Percentiles rank a stretch among this genome's conserved stretches.
Evolutionary conservation across 2,329 filamentous ascomycete species (phyloP).

Genomic region (Ophiostoma quercus): DNA sequence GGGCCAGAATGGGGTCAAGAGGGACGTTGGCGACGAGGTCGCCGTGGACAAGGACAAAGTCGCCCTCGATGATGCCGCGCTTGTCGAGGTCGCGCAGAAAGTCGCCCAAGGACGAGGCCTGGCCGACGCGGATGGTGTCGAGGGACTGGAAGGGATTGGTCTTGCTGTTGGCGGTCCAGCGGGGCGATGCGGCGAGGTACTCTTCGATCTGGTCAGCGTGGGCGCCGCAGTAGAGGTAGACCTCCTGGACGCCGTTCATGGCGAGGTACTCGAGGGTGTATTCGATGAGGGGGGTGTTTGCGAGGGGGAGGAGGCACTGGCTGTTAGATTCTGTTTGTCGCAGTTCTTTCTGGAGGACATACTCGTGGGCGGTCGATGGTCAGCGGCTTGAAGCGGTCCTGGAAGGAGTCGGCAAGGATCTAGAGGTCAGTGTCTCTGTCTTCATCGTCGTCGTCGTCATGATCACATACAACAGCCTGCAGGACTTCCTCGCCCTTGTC

Average conservation of each 20-base stretch:
- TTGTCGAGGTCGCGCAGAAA: constrained; percentile 90
- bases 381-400: constrained; percentile 85
- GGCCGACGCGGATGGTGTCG: constrained; percentile 76
- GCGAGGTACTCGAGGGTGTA: constrained; percentile 96
- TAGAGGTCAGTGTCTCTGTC: not conserved
- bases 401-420: constrained; percentile 87
- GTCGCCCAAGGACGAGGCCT: constrained; percentile 83
- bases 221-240: constrained; percentile 85
- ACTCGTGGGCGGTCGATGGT: constrained; percentile 84
- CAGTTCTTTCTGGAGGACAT: constrained; percentile 32
- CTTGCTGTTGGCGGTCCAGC: constrained; percentile 57
- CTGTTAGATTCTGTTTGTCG: not conserved
- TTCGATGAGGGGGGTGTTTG: constrained; percentile 91
- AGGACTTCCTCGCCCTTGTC: constrained; percentile 57
- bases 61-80: constrained; percentile 75
- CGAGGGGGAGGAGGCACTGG: constrained; percentile 86
- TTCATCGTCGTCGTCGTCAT: not conserved
- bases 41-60: constrained; percentile 89
- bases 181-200: constrained; percentile 71
- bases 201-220: constrained; percentile 82
- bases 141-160: constrained; percentile 67
- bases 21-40: constrained; percentile 87
- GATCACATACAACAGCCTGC: constrained; percentile 49
- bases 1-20: constrained; percentile 71
- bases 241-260: constrained; percentile 89